phyloP scores from a whole-genome alignment of 2,329 filamentous ascomycete species.

The Fusarium denticulatum region DNA sequence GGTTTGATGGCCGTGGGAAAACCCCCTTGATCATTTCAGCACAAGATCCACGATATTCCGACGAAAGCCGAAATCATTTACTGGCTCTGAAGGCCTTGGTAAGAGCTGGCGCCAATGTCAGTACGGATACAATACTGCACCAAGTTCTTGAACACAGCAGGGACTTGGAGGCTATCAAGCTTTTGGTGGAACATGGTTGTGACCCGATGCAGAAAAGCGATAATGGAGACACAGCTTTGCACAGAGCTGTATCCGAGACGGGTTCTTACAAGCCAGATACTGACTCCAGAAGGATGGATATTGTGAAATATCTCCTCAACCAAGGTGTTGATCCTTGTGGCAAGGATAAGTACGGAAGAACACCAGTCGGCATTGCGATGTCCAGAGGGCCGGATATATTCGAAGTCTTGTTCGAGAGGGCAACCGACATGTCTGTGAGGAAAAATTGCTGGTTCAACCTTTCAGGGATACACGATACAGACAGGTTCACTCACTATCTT shows the following conservation, averaged over 20 bases:
- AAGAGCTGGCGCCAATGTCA: constrained; percentile 7
- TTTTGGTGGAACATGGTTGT: constrained; percentile 26
- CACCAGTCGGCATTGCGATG: background rate
- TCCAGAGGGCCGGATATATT: background rate
- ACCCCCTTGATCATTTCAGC: constrained; percentile 11
- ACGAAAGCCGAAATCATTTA: background rate
- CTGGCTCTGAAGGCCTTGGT: constrained; percentile 10
- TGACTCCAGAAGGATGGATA: background rate
- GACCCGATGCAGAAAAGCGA: constrained; percentile 5
- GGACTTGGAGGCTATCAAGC: background rate
- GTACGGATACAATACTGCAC: background rate
- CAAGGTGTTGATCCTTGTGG: constrained; percentile 22
- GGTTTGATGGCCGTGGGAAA: background rate
- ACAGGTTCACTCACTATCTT: constrained; percentile 3
- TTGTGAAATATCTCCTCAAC: constrained; percentile 25
- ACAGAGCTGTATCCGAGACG: background rate
- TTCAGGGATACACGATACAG: fast-evolving
- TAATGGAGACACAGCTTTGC: background rate
- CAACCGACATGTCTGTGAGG: background rate
- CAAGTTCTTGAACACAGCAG: background rate
- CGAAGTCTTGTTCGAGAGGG: constrained; percentile 12
- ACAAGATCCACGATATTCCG: background rate
- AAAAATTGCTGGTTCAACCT: constrained; percentile 24
- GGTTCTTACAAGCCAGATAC: background rate
- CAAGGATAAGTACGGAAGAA: background rate